phyloP scores from a whole-genome alignment of 108 stramenopile species.

The Cyclotella baltica region DNA sequence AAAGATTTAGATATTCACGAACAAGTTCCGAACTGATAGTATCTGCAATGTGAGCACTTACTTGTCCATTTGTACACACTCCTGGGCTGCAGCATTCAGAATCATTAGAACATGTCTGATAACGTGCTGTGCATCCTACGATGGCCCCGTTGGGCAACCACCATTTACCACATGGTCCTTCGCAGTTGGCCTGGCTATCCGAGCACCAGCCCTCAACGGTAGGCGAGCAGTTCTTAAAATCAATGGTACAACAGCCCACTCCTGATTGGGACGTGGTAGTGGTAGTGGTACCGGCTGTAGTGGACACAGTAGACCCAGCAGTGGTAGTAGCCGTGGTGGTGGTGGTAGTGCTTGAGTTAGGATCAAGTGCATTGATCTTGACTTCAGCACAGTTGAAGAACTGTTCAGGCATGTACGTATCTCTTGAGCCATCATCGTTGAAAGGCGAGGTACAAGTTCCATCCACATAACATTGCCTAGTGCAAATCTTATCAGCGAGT shows the following conservation, averaged over 20 bases:
- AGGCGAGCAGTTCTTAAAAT: neutral
- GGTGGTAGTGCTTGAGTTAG: neutral
- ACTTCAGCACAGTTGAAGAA: constrained; percentile 11
- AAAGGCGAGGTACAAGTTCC: neutral
- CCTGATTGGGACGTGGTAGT: neutral
- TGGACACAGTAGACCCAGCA: neutral
- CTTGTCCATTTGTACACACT: neutral
- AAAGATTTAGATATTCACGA: too few relatives aligned
- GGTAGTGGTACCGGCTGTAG: neutral
- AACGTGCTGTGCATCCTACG: neutral
- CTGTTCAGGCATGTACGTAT: neutral
- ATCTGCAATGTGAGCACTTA: too few relatives aligned
- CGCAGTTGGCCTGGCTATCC: neutral
- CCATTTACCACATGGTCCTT: neutral
- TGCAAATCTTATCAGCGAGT: neutral
- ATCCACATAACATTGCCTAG: constrained; percentile 19
- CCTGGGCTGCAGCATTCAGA: neutral
- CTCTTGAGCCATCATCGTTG: neutral
- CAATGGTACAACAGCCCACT: neutral
- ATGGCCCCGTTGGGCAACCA: neutral
- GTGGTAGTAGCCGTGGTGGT: neutral
- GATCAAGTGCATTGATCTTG: neutral
- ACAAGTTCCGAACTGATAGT: too few relatives aligned
- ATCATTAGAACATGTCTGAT: neutral
- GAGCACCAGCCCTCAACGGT: neutral